phyloP scores from a whole-genome alignment of 768 basidiomycete species.

The Termitomyces sp. region DNA sequence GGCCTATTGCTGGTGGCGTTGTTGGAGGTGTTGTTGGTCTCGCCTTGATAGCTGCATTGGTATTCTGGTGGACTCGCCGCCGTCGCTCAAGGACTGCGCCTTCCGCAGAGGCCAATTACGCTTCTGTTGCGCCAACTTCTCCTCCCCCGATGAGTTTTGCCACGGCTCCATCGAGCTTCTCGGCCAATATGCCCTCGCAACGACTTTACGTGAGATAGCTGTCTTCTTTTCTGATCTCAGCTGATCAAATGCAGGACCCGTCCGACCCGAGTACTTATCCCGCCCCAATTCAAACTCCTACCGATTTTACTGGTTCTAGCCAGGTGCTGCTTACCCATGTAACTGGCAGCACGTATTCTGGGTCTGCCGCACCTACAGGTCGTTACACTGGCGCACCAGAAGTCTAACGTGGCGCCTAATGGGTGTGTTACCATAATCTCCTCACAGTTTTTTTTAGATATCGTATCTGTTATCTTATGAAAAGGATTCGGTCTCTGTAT shows the following conservation, averaged over 20 bases:
- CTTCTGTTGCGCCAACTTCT: slow-evolving; percentile 5
- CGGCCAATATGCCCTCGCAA: slow-evolving; percentile 20
- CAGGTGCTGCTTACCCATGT: slow-evolving; percentile 14
- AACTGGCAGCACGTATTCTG: slow-evolving; percentile 16
- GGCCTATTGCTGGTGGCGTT: slow-evolving; percentile 64
- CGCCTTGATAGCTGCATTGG: slow-evolving; percentile 33
- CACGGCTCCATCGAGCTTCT: slow-evolving; percentile 6
- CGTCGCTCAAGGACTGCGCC: slow-evolving; percentile 19
- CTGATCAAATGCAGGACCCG: slow-evolving; percentile 23
- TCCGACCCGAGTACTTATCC: slow-evolving; percentile 42
- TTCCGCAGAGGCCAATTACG: slow-evolving; percentile 15
- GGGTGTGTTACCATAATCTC: not conserved
- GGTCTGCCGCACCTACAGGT: slow-evolving; percentile 3
- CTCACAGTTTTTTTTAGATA: not conserved
- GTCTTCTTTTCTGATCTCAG: not conserved
- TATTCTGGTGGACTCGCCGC: slow-evolving; percentile 25
- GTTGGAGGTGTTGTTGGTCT: slow-evolving; percentile 50
- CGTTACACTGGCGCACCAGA: slow-evolving; percentile 31
- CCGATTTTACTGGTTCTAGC: slow-evolving; percentile 7
- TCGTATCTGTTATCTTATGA: not conserved
- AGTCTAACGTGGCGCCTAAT: slow-evolving; percentile 11
- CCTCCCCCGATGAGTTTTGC: slow-evolving; percentile 15
- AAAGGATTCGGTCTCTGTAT: not conserved
- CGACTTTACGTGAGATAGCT: slow-evolving; percentile 34
- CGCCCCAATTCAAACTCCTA: slow-evolving; percentile 10